Base-by-base conservation (phyloP, 768 basidiomycete species). In the Dictyophora rubrovolvata region DNA sequence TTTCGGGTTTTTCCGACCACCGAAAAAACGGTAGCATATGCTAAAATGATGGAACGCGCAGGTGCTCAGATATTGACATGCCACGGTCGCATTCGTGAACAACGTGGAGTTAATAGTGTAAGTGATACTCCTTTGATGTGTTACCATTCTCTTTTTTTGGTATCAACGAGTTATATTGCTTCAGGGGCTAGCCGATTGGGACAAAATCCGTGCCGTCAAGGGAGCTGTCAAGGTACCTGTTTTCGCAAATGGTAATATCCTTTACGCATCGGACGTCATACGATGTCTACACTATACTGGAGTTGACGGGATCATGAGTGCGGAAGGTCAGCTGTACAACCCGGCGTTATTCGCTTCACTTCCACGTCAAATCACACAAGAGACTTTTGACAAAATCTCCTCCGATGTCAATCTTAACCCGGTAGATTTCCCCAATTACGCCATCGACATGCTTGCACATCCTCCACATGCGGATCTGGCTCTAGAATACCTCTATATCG, bases 31-130 rank as follows among this genome's bases (percentile, higher is more conserved):
- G 85, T 98, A 1, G 86, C 84, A 62, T 99, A 99, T 64, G 96
- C 96, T 1, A 81, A 87, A 68, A 96, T 98, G 93, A 82, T 99
- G 46, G 93, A 96, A 72, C 74, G 83, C 0, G 93, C 96, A 0
- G 96, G 96, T 0, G 96, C 95, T 0, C 94, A 98, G 67, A 91
- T 97, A 48, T 74, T 98, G 11, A 91, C 93, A 0, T 92, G 92
- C 63, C 96, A 99, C 63, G 96, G 96, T 0, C 83, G 96, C 6
- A 79, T 84, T 48, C 81, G 93, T 33, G 94, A 97, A 64, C 93
- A 95, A 71, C 85, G 95, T 18, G 96, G 95, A 1, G 88, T 91
- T 56, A 80, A 83, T 49, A 77, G 86, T 0, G 87, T 86, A 64
- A 47, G 79, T 69, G 17, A 33, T 59, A 36, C 22, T n/a, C 65